Conservation (phyloP, 768 basidiomycete species). For the Lactarius sanguifluus region DNA sequence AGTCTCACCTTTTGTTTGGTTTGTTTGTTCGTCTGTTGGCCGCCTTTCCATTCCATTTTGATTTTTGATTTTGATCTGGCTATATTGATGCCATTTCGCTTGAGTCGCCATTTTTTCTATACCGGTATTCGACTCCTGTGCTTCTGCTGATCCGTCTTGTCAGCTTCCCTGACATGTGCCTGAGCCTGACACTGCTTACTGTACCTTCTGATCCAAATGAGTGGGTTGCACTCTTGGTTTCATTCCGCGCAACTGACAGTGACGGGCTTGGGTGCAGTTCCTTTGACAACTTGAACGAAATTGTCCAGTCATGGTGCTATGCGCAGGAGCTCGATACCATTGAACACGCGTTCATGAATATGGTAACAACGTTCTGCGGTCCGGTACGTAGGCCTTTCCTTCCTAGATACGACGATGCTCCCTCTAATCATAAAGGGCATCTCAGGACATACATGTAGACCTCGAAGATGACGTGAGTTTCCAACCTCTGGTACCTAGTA, state of each 20-base stretch:
- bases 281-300: slow-evolving; percentile 28
- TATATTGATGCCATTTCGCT: no score
- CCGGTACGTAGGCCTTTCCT: slow-evolving; percentile 17
- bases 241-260: not conserved
- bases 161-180: slow-evolving; percentile 30
- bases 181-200: slow-evolving; percentile 28
- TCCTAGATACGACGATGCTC: not conserved
- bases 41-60: not conserved
- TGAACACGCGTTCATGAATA: slow-evolving; percentile 32
- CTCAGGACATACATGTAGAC: slow-evolving; percentile 25
- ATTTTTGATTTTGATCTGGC: not conserved
- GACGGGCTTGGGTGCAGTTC: slow-evolving; percentile 6
- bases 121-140: no score
- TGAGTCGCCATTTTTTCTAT: no score
- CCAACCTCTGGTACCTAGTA: not conserved
- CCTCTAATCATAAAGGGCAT: not conserved
- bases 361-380: slow-evolving; percentile 29
- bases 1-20: slow-evolving; percentile 1
- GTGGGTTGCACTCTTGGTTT: slow-evolving; percentile 2
- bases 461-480: slow-evolving; percentile 28
- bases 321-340: slow-evolving; percentile 31
- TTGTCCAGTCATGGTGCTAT: slow-evolving; percentile 33
- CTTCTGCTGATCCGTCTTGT: not conserved
- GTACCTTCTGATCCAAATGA: slow-evolving; percentile 22
- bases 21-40: not conserved